Percentiles rank a stretch among this genome's conserved stretches.
Conservation (phyloP, 345 rosid species). For the Linum trigynum region DNA sequence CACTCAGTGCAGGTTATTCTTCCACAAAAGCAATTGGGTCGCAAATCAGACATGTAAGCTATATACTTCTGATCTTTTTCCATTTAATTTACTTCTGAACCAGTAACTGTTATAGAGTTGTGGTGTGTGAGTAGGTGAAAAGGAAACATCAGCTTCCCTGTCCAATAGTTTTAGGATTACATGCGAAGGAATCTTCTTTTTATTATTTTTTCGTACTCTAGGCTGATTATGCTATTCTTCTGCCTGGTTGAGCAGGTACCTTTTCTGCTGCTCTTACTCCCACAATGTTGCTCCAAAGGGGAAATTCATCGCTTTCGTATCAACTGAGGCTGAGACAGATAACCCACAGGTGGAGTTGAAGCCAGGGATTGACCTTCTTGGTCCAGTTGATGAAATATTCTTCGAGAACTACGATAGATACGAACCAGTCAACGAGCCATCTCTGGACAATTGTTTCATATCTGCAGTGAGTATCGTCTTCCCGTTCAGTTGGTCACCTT, state of each 20-base stretch:
- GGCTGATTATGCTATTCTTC: not conserved
- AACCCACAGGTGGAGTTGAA: slow-evolving; percentile 61
- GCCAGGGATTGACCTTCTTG: slow-evolving; percentile 79
- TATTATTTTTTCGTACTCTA: too few species aligned
- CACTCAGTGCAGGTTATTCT: slow-evolving; percentile 89
- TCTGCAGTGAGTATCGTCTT: slow-evolving; percentile 49
- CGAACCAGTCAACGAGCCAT: slow-evolving; percentile 72
- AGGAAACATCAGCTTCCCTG: too few species aligned
- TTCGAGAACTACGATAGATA: slow-evolving; percentile 67
- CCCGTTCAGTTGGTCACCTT: not conserved
- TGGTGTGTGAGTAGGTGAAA: not conserved
- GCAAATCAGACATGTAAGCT: slow-evolving; percentile 77
- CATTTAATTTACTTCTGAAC: not conserved
- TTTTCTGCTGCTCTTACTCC: slow-evolving; percentile 88
- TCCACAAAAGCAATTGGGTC: slow-evolving; percentile 95
- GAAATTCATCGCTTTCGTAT: slow-evolving; percentile 84
- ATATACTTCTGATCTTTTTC: not conserved
- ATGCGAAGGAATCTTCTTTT: too few species aligned
- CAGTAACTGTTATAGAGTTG: not conserved
- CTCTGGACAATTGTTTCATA: slow-evolving; percentile 84
- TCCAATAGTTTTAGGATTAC: too few species aligned
- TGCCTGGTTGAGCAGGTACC: slow-evolving; percentile 46
- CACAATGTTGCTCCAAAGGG: slow-evolving; percentile 98
- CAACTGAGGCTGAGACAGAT: slow-evolving; percentile 88
- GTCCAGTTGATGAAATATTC: slow-evolving; percentile 82